phyloP scores from a whole-genome alignment of 148 eudicot species.

The Rhododendron mucronatum region DNA sequence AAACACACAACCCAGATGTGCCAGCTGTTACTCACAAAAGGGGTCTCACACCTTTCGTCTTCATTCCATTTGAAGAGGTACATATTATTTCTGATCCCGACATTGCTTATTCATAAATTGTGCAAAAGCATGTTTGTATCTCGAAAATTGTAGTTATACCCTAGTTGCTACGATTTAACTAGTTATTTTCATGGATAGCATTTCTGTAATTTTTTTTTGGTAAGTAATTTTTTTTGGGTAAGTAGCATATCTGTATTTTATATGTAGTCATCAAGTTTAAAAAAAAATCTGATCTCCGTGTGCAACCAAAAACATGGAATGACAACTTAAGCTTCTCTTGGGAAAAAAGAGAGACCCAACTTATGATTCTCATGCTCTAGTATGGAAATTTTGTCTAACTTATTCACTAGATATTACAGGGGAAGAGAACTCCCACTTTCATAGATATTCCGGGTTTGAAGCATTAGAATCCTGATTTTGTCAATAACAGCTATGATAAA shows the following conservation, averaged over 20 bases:
- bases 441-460: not conserved
- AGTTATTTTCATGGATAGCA: not conserved
- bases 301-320: not conserved
- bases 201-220: no score
- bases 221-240: no score
- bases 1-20: slow-evolving; percentile 90
- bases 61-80: slow-evolving; percentile 94
- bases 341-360: not conserved
- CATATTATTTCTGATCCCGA: not conserved
- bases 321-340: not conserved
- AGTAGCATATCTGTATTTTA: not conserved
- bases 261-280: not conserved
- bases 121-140: no score
- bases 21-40: slow-evolving; percentile 85
- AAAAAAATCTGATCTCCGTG: not conserved
- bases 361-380: not conserved
- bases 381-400: not conserved
- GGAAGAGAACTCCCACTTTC: not conserved
- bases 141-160: not conserved
- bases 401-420: not conserved
- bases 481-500: not conserved
- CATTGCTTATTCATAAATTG: not conserved
- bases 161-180: not conserved
- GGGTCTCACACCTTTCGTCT: slow-evolving; percentile 85
- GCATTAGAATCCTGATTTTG: not conserved